Evolutionary conservation across 164 flowering plant genomes (phyloP).

Genomic region (Vitis vinifera): ASM3070453v1 NC_081813.1:2596501-2597000

Average conservation of each 20-base stretch:
- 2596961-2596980: too few relatives aligned
- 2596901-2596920: slow-evolving; percentile 37
- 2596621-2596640: slow-evolving; percentile 19
- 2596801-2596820: neutral
- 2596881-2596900: slow-evolving; percentile 20
- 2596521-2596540: neutral
- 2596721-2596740: neutral
- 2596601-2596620: slow-evolving; percentile 50
- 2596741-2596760: too few relatives aligned
- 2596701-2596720: neutral
- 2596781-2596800: too few relatives aligned
- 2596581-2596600: slow-evolving; percentile 46
- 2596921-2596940: slow-evolving; percentile 37
- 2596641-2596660: slow-evolving; percentile 35
- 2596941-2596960: slow-evolving; percentile 28
- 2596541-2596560: slow-evolving; percentile 28
- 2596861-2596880: slow-evolving; percentile 29
- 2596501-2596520: neutral
- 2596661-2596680: slow-evolving; percentile 15
- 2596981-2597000: too few relatives aligned
- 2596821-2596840: slow-evolving; percentile 30
- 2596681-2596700: slow-evolving; percentile 27
- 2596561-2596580: slow-evolving; percentile 38
- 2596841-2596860: slow-evolving; percentile 29
- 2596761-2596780: too few relatives aligned